Evolutionary conservation across 139 green algal genomes (phyloP).

Genomic region (Coccomyxa sp.): DNA sequence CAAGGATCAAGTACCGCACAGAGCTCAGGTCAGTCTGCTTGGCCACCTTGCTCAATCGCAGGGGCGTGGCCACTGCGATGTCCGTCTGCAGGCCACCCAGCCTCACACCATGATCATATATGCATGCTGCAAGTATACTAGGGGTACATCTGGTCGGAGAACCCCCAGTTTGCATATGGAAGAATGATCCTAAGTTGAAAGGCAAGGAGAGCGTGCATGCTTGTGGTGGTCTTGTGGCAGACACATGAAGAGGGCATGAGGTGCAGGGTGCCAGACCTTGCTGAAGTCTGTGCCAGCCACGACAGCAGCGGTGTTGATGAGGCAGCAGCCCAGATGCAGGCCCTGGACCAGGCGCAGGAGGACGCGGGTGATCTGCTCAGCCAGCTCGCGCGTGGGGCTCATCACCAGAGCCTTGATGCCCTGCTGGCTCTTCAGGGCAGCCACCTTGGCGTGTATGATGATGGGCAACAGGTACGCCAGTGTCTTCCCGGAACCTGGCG

Average conservation of each 20-base stretch:
- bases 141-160: background rate
- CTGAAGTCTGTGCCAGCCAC: constrained; percentile 62
- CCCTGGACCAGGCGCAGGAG: constrained; percentile 72
- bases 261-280: constrained; percentile 39
- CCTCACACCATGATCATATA: background rate
- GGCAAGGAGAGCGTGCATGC: background rate
- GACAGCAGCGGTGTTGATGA: constrained; percentile 73
- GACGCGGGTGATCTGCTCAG: constrained; percentile 68
- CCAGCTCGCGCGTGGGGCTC: constrained; percentile 85
- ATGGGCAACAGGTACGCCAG: constrained; percentile 90
- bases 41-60: constrained; percentile 60
- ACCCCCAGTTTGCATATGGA: too few relatives aligned
- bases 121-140: background rate
- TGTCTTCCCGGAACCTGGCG: constrained; percentile 83
- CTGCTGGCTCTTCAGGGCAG: background rate
- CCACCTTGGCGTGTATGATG: constrained; percentile 23
- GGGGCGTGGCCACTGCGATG: constrained; percentile 86
- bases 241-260: too few relatives aligned
- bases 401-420: constrained; percentile 54
- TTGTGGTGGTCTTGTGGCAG: background rate
- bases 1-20: constrained; percentile 72
- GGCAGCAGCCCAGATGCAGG: constrained; percentile 42
- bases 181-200: background rate
- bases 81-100: constrained; percentile 45
- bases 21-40: constrained; percentile 20